Evolutionary conservation across 1,284 basidiomycete species (phyloP).

Genomic region (Ceratobasidium theobromae): DNA sequence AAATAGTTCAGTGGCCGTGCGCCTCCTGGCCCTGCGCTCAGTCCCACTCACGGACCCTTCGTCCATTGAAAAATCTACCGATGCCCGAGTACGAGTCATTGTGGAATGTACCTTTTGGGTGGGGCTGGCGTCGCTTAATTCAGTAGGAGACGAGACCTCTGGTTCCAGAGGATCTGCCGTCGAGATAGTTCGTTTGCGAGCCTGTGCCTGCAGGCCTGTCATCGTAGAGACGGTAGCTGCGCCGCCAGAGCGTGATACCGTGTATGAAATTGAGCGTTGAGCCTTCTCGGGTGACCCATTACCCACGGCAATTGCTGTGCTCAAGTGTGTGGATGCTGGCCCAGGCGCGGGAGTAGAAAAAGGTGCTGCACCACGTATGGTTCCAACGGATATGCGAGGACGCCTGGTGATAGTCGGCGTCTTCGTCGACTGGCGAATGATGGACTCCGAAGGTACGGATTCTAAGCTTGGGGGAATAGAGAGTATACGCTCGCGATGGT

Average conservation of each 20-base stretch:
- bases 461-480: slow-evolving; percentile 19
- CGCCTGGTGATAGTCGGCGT: slow-evolving; percentile 16
- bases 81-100: slow-evolving; percentile 12
- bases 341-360: slow-evolving; percentile 17
- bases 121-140: neutral
- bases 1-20: slow-evolving; percentile 28
- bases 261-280: slow-evolving; percentile 25
- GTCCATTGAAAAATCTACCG: slow-evolving; percentile 25
- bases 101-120: slow-evolving; percentile 8
- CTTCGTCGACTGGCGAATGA: neutral
- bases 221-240: slow-evolving; percentile 5
- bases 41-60: slow-evolving; percentile 16
- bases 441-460: slow-evolving; percentile 21
- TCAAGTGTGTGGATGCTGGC: slow-evolving; percentile 16
- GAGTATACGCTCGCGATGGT: slow-evolving; percentile 17
- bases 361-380: slow-evolving; percentile 3
- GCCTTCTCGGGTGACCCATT: slow-evolving; percentile 26
- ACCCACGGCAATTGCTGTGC: slow-evolving; percentile 3
- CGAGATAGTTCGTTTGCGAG: slow-evolving; percentile 29
- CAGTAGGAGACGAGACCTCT: neutral
- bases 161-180: slow-evolving; percentile 26
- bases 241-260: slow-evolving; percentile 11
- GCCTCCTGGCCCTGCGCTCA: slow-evolving; percentile 9
- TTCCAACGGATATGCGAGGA: slow-evolving; percentile 17
- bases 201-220: slow-evolving; percentile 11